Evolutionary conservation across 257 asterid species (phyloP).

Genomic region (Solanum okadae): DNA sequence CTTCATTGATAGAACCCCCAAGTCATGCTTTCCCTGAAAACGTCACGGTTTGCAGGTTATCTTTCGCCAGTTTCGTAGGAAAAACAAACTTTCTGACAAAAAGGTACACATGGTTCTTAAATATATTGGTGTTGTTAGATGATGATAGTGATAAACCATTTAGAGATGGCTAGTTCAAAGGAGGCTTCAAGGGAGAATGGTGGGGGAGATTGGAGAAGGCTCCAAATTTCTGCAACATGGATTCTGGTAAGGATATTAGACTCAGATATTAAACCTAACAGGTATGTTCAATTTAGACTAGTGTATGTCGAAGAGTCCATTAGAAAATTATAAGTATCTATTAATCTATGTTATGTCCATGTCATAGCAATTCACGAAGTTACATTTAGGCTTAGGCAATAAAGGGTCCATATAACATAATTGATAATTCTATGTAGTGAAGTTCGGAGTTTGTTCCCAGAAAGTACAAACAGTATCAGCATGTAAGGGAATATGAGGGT

Average conservation of each 20-base stretch:
- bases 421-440: not conserved
- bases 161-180: not conserved
- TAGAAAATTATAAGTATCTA: not conserved
- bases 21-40: not conserved
- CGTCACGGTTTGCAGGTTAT: not conserved
- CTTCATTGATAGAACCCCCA: not conserved
- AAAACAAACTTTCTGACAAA: not conserved
- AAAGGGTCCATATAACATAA: not conserved
- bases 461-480: not conserved
- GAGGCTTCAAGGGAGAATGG: not conserved
- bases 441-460: not conserved
- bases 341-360: not conserved
- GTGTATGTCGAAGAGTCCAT: not conserved
- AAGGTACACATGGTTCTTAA: not conserved
- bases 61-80: not conserved
- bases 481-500: not conserved
- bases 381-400: not conserved
- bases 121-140: not conserved
- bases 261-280: not conserved
- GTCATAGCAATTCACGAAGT: not conserved
- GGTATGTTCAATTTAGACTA: not conserved
- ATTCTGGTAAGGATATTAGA: not conserved
- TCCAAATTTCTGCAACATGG: not conserved
- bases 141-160: not conserved
- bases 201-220: not conserved